phyloP scores from a whole-genome alignment of 2,329 filamentous ascomycete genomes.

The Sporothrix pseudoabietina region DNA sequence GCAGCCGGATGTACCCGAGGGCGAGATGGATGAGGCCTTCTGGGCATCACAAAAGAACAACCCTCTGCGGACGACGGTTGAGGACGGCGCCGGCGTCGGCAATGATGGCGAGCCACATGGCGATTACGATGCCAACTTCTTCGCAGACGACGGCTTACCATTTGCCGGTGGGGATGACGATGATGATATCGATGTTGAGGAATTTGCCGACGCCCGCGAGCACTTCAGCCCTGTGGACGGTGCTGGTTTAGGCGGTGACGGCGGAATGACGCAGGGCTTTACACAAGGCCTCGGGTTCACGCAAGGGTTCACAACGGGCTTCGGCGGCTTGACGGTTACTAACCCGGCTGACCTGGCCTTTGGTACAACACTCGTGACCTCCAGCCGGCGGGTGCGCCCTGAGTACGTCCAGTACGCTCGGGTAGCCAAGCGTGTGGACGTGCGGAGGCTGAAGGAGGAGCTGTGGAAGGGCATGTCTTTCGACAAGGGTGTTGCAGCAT shows the following conservation, averaged over 20 bases:
- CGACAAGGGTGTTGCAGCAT: conserved; percentile 50
- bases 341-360: conserved; percentile 54
- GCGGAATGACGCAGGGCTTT: conserved; percentile 47
- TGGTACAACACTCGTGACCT: conserved; percentile 68
- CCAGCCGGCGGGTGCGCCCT: conserved; percentile 62
- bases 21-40: conserved; percentile 91
- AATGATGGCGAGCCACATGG: conserved; percentile 63
- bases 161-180: conserved; percentile 66
- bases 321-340: conserved; percentile 51
- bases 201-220: conserved; percentile 80
- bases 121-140: conserved; percentile 96
- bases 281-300: conserved; percentile 38
- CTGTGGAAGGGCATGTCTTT: conserved; percentile 68
- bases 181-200: conserved; percentile 61
- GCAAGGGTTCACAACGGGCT: conserved; percentile 45
- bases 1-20: conserved; percentile 57
- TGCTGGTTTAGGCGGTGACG: conserved; percentile 32
- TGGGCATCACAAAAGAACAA: conserved; percentile 77
- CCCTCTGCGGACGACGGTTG: conserved; percentile 40
- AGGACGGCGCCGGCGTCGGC: conserved; percentile 42
- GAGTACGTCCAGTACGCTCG: conserved; percentile 72
- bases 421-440: conserved; percentile 71
- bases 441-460: conserved; percentile 68
- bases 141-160: conserved; percentile 81
- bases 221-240: conserved; percentile 70